Conservation (phyloP, 345 rosid species). For the Gossypium mustelinum region DNA sequence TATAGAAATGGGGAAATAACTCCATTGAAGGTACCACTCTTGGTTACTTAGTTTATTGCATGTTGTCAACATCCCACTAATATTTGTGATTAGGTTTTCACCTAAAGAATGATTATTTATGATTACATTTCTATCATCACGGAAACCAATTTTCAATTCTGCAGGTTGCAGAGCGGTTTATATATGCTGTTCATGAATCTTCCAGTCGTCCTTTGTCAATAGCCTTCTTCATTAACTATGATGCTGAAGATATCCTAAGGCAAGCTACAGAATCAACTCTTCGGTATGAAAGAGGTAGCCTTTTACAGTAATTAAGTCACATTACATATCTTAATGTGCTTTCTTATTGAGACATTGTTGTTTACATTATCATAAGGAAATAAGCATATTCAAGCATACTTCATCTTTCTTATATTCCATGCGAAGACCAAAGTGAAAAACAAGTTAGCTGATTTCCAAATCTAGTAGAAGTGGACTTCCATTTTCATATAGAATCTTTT, state of each 20-base stretch:
- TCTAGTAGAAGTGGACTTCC: neutral
- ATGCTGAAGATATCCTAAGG: conserved; percentile 42
- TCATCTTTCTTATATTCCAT: neutral
- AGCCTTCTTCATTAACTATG: conserved; percentile 55
- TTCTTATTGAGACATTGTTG: neutral
- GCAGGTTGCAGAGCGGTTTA: conserved; percentile 54
- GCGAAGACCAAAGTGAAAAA: neutral
- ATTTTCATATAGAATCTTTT: neutral
- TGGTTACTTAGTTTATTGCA: neutral
- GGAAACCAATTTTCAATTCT: neutral
- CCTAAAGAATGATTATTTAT: neutral
- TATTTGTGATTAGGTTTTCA: neutral
- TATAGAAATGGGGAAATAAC: conserved; percentile 43
- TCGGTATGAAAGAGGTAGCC: conserved; percentile 52
- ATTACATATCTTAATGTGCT: neutral
- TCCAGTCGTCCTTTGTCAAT: conserved; percentile 36
- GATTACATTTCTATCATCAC: neutral
- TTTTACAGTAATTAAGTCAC: neutral
- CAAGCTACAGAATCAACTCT: conserved; percentile 57
- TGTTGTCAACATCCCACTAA: too few relatives aligned
- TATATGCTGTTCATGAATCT: conserved; percentile 43
- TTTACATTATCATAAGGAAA: neutral
- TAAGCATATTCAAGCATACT: neutral
- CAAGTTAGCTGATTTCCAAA: neutral
- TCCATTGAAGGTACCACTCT: conserved; percentile 37